Conservation (phyloP, 148 eudicot species). For the Fagopyrum esculentum region DNA sequence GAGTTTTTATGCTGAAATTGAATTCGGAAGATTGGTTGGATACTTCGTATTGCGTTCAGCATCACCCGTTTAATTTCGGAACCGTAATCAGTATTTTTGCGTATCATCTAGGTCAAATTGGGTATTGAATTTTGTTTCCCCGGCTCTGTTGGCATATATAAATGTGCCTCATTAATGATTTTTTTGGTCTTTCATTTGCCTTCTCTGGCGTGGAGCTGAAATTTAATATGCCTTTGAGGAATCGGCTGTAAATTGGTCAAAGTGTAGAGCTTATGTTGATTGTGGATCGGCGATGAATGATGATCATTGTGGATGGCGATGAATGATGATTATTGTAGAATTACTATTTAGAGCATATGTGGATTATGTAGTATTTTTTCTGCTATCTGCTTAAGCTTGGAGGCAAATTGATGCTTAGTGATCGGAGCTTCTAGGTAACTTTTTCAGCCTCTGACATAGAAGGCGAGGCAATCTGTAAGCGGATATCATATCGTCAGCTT, state of each 20-base stretch:
- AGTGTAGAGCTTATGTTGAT: background rate
- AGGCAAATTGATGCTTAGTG: background rate
- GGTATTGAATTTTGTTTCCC: background rate
- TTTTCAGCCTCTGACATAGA: background rate
- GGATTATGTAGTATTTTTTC: background rate
- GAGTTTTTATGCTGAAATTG: background rate
- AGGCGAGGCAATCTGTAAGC: background rate
- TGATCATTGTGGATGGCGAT: background rate
- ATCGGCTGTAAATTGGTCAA: background rate
- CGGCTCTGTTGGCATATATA: background rate
- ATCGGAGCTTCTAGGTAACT: background rate
- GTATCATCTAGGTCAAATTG: background rate
- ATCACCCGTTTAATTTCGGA: background rate
- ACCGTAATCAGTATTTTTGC: background rate
- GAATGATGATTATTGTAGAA: background rate
- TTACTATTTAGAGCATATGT: background rate
- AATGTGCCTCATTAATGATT: background rate
- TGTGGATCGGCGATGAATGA: background rate
- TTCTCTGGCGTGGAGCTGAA: conserved; percentile 5
- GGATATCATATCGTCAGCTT: background rate
- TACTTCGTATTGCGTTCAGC: background rate
- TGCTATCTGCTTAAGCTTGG: background rate
- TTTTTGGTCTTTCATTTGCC: background rate
- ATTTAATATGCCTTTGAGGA: background rate
- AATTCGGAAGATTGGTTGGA: background rate